Conservation (phyloP, 2,329 filamentous ascomycete species). For the Pestalotiopsis sp. region DNA sequence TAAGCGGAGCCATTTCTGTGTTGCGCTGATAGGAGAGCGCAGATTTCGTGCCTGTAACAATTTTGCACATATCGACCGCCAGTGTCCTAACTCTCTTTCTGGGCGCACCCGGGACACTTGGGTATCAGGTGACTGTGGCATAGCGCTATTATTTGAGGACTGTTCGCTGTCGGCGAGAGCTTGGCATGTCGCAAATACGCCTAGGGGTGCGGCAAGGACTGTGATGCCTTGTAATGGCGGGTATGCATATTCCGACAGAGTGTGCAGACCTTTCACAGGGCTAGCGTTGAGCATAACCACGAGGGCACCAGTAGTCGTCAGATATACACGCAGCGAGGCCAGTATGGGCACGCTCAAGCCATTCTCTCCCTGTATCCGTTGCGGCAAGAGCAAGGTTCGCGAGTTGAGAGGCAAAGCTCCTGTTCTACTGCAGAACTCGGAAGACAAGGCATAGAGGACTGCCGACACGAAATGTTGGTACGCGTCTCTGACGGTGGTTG, state of each 20-base stretch:
- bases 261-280: conserved; percentile 48
- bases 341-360: conserved; percentile 37
- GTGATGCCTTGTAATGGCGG: conserved; percentile 43
- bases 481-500: conserved; percentile 43
- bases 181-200: conserved; percentile 47
- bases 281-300: conserved; percentile 52
- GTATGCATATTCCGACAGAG: conserved; percentile 46
- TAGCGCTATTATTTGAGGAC: conserved; percentile 35
- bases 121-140: conserved; percentile 55
- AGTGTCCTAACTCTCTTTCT: conserved; percentile 44
- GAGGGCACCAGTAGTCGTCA: conserved; percentile 59
- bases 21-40: conserved; percentile 42
- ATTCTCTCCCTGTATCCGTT: conserved; percentile 30
- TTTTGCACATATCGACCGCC: conserved; percentile 53
- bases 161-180: conserved; percentile 36
- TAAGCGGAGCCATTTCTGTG: conserved; percentile 52
- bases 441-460: conserved; percentile 52
- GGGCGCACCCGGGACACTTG: conserved; percentile 47
- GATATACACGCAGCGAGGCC: conserved; percentile 54
- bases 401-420: conserved; percentile 56
- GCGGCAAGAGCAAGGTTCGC: conserved; percentile 51
- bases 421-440: conserved; percentile 49
- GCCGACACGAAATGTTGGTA: conserved; percentile 59
- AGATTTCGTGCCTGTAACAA: conserved; percentile 54
- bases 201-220: conserved; percentile 58